These are phyloP conservation scores for Populus tremula DNA, from an alignment of 345 rosid genomes.

Conservation along the genomic window DNA sequence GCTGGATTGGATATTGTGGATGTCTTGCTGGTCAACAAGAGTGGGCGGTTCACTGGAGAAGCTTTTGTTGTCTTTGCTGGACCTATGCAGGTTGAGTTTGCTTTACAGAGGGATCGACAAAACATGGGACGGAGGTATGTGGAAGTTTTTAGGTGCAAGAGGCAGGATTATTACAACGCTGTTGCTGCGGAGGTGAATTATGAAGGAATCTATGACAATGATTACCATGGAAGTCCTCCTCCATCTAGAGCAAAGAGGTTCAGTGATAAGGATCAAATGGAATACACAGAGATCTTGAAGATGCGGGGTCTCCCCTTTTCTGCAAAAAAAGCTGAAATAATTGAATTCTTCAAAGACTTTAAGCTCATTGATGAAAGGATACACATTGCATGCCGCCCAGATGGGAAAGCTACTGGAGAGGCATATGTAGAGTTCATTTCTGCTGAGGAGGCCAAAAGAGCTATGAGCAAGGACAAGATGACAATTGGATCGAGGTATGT, in stretches of 20 bases:
- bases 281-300: conserved; percentile 75
- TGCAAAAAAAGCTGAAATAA: conserved; percentile 57
- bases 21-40: conserved; percentile 72
- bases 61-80: conserved; percentile 80
- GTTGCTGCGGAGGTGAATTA: conserved; percentile 81
- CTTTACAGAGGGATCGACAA: conserved; percentile 78
- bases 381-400: conserved; percentile 82
- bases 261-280: conserved; percentile 69
- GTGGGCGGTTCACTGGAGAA: conserved; percentile 82
- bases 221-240: conserved; percentile 66
- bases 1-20: conserved; percentile 90
- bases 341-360: conserved; percentile 67
- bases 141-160: conserved; percentile 84
- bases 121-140: conserved; percentile 91
- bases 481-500: conserved; percentile 80
- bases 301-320: conserved; percentile 92
- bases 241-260: conserved; percentile 65
- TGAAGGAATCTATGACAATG: conserved; percentile 69
- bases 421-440: conserved; percentile 84
- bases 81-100: conserved; percentile 78
- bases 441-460: conserved; percentile 69
- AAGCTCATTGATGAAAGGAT: conserved; percentile 54
- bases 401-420: conserved; percentile 94
- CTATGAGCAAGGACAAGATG: conserved; percentile 92
- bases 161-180: conserved; percentile 78